Percentiles rank a stretch among this genome's conserved stretches.
phyloP scores from a whole-genome alignment of 2,329 filamentous ascomycete genomes.

The Cordyceps militaris region DNA sequence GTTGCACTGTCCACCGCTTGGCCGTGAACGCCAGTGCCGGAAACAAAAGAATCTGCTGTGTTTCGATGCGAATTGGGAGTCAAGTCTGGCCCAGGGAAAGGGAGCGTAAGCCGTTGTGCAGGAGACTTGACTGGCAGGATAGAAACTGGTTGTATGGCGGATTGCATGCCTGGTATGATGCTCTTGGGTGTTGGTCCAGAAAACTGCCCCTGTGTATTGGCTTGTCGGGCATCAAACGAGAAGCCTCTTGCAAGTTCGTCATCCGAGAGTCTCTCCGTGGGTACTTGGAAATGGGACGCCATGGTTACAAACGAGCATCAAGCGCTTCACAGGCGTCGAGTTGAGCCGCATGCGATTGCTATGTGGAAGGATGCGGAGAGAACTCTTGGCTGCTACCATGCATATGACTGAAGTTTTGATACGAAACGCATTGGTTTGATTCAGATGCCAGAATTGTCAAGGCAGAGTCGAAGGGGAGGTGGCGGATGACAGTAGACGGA shows the following conservation, averaged over 20 bases:
- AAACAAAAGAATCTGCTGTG: not conserved
- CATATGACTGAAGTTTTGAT: not conserved
- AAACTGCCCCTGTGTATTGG: conserved; percentile 17
- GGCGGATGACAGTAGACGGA: too few species aligned
- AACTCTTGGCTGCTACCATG: not conserved
- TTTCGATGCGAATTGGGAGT: not conserved
- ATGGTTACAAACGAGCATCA: not conserved
- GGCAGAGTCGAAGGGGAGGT: too few species aligned
- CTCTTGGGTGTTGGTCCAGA: conserved; percentile 5
- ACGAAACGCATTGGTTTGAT: too few species aligned
- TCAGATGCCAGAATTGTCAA: too few species aligned
- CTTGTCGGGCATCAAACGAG: conserved; percentile 14
- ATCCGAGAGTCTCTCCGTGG: conserved; percentile 13
- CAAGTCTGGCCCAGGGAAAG: not conserved
- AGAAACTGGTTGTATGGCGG: not conserved
- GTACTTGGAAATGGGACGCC: not conserved
- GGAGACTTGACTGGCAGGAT: not conserved
- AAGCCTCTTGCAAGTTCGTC: conserved; percentile 14
- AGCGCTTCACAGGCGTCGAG: not conserved
- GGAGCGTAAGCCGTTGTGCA: not conserved
- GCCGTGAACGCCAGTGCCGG: not conserved
- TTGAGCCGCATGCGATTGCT: not conserved
- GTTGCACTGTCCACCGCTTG: not conserved
- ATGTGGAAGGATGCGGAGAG: not conserved
- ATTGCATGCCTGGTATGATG: not conserved